Base-by-base conservation (phyloP, 1,284 basidiomycete species). In the Boletellus dicymbophilus region DNA sequence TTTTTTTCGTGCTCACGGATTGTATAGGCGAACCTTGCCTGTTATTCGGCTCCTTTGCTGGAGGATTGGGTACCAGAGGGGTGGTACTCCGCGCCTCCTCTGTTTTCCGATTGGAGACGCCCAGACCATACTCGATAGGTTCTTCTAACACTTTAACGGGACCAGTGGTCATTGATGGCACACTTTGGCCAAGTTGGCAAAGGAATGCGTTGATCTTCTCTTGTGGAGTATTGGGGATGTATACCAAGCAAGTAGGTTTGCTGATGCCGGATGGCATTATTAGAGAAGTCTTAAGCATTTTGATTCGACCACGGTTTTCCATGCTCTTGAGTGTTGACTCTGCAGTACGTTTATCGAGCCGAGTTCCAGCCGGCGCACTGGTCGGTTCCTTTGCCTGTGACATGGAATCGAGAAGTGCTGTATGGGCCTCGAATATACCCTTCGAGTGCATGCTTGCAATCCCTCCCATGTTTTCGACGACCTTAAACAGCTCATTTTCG, bases 321-420 rank as follows among this genome's bases (percentile, higher is more conserved):
- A 93, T 69, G 21, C 70, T 79, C 48, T 76, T 76, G 39, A 90
- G 70, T 0, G 86, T 81, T 3, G 76, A 65, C 22, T 74, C 74
- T 18, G 84, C 72, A 0, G 90, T 93, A 12, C 87, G 79, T 64
- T 85, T 87, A 65, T 94, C 91, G 21, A 86, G 78, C 46, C 76
- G 77, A 25, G 82, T 79, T 11, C 85, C 84, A n/a, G 72, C 68
- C 23, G 83, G 82, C 10, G 80, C 79, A 57, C 89, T 90, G 0
- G 84, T 81, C 1, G 81, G 70, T 59, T 88, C 86, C 9, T 83
- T 83, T 4, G 77, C 76, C 43, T 75, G 72, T 6, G 74, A 62
- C 58, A 89, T 71, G 12, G 66, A 62, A 44, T 82, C 78, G 2
- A 90, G 64, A 10, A 90, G 68, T 16, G 75, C 72, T 37, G 77